Evolutionary conservation across 106 monocot genomes (phyloP).

Genomic region (Dendrobium nobile): DNA sequence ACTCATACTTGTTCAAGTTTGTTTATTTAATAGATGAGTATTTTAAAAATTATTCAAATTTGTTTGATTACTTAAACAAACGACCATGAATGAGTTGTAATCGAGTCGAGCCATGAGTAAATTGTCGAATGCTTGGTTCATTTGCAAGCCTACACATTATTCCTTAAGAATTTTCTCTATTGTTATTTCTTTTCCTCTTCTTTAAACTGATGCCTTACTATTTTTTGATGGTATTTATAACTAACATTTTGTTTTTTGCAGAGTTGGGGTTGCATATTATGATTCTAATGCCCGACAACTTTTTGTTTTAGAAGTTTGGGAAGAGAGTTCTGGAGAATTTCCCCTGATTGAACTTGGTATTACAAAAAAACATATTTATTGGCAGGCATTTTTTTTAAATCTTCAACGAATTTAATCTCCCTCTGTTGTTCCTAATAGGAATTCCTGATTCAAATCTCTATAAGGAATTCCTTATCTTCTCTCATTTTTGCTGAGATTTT

Average conservation of each 20-base stretch:
- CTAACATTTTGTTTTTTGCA: conserved; percentile 10
- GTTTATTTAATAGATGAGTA: no score
- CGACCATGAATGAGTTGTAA: no score
- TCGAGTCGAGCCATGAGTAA: no score
- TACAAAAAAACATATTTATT: background rate
- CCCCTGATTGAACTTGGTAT: conserved; percentile 92
- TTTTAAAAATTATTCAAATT: no score
- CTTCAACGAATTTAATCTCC: background rate
- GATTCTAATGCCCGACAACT: conserved; percentile 58
- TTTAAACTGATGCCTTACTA: background rate
- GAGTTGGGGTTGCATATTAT: conserved; percentile 93
- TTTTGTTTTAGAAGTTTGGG: conserved; percentile 91
- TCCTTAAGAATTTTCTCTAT: background rate
- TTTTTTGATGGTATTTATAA: background rate
- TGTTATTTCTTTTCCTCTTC: background rate
- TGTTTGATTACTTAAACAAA: no score
- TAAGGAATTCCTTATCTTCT: background rate
- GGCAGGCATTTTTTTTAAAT: background rate
- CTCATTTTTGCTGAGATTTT: background rate
- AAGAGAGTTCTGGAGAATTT: conserved; percentile 65
- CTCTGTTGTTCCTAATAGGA: background rate
- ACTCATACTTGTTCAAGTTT: no score
- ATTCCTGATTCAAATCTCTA: background rate
- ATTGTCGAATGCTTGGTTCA: no score
- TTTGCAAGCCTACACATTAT: background rate